phyloP scores from a whole-genome alignment of 345 rosid species.

The Salix exigua region DNA sequence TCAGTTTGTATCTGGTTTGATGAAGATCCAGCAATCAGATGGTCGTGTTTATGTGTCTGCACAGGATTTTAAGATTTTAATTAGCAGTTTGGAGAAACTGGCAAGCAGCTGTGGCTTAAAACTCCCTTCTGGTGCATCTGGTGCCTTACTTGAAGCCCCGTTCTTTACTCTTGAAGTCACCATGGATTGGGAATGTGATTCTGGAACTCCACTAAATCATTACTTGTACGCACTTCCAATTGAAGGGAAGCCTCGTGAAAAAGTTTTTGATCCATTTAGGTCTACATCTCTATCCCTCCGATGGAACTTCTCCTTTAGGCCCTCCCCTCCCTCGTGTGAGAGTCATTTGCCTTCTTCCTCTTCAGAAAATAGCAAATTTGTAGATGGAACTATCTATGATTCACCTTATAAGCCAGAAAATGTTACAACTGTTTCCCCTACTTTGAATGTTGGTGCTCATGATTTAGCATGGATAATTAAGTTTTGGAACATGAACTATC shows the following conservation, averaged over 20 bases:
- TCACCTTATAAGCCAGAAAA: constrained; percentile 44
- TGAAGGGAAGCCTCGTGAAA: constrained; percentile 79
- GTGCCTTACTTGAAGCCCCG: constrained; percentile 72
- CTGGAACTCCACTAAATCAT: constrained; percentile 87
- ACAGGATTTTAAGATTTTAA: constrained; percentile 65
- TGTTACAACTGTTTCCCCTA: constrained; percentile 42
- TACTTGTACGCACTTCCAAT: constrained; percentile 80
- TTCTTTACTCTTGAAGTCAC: constrained; percentile 72
- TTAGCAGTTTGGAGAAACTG: constrained; percentile 90
- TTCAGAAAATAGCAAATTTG: constrained; percentile 29
- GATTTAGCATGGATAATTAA: constrained; percentile 86
- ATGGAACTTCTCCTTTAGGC: constrained; percentile 85
- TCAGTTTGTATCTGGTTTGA: constrained; percentile 54
- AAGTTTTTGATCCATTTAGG: constrained; percentile 86
- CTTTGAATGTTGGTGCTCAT: constrained; percentile 83
- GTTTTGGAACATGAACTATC: constrained; percentile 81
- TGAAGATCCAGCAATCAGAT: constrained; percentile 94
- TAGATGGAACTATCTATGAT: constrained; percentile 29
- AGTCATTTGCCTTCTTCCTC: constrained; percentile 42
- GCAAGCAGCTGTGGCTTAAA: constrained; percentile 55
- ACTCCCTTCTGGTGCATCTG: constrained; percentile 48
- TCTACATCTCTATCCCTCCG: constrained; percentile 90
- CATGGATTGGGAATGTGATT: constrained; percentile 93
- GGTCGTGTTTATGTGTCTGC: constrained; percentile 74
- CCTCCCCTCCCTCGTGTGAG: constrained; percentile 32